Conservation (phyloP, 768 basidiomycete genomes). For the Leccinum obscurum region DNA sequence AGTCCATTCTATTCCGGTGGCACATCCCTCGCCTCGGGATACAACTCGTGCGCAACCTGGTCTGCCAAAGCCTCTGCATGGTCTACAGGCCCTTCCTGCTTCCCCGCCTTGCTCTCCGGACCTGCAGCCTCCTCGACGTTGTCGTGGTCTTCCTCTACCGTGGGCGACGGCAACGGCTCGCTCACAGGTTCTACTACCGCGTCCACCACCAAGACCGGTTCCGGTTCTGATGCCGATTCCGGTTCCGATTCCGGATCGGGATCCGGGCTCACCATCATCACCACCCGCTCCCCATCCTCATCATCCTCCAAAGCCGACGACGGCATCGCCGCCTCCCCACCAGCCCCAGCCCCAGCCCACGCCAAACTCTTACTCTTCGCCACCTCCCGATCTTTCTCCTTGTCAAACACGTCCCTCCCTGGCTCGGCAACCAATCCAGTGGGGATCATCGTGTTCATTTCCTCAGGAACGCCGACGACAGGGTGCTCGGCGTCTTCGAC, state of each 20-base stretch:
- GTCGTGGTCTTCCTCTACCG: background rate
- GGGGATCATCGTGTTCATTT: slow-evolving; percentile 39
- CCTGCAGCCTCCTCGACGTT: background rate
- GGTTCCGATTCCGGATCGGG: background rate
- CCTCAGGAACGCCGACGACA: background rate
- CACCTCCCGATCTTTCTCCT: slow-evolving; percentile 40
- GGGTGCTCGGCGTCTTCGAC: slow-evolving; percentile 41
- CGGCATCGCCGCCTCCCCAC: background rate
- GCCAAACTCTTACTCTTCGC: slow-evolving; percentile 53
- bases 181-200: background rate
- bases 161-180: background rate
- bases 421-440: slow-evolving; percentile 65
- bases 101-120: slow-evolving; percentile 1
- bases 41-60: slow-evolving; percentile 55
- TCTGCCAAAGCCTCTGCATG: slow-evolving; percentile 53
- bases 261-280: slow-evolving; percentile 33
- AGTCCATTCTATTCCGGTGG: background rate
- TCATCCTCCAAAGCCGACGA: background rate
- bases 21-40: slow-evolving; percentile 37
- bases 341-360: background rate
- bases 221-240: background rate
- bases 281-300: slow-evolving; percentile 26
- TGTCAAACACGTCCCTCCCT: slow-evolving; percentile 72
- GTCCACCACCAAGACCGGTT: background rate
- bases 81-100: slow-evolving; percentile 43